These are phyloP conservation scores for Lipomyces starkeyi DNA, from an alignment of 805 yeast genomes.

Conservation along the genomic window DNA sequence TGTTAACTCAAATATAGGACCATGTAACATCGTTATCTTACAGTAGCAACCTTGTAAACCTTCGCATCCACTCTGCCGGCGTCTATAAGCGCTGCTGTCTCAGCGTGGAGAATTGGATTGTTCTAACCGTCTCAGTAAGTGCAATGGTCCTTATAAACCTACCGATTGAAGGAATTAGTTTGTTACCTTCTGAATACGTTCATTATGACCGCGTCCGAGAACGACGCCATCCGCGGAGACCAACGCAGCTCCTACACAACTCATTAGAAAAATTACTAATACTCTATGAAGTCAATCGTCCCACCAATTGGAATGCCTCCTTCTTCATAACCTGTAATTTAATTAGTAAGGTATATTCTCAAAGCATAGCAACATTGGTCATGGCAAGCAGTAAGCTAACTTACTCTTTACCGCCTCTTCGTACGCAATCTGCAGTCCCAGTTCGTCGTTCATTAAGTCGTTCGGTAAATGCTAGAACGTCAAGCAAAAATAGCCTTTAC, in stretches of 20 bases:
- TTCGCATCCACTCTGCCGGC: constrained; percentile 88
- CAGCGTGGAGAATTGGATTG: constrained; percentile 82
- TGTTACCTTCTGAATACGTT: constrained; percentile 83
- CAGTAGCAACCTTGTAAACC: constrained; percentile 79
- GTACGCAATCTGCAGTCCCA: constrained; percentile 34
- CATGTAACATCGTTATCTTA: constrained; percentile 9
- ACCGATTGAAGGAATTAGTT: constrained; percentile 35
- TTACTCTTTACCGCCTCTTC: constrained; percentile 37
- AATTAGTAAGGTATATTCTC: not conserved
- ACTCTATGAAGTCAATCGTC: constrained; percentile 36
- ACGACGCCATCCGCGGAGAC: constrained; percentile 77
- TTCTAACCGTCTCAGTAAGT: constrained; percentile 10
- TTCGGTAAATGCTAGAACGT: not conserved
- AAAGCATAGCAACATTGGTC: not conserved
- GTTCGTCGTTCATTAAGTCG: constrained; percentile 33
- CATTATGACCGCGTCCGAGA: constrained; percentile 87
- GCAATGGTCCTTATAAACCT: not conserved
- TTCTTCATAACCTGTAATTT: constrained; percentile 63
- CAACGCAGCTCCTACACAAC: constrained; percentile 65
- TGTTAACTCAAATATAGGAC: not conserved
- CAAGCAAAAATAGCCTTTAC: not conserved
- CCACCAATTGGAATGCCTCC: constrained; percentile 87
- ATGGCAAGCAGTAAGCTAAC: not conserved
- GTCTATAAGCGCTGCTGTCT: constrained; percentile 83
- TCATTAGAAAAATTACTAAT: not conserved